phyloP scores from a whole-genome alignment of 768 basidiomycete genomes.

The Amanita molliuscula region DNA sequence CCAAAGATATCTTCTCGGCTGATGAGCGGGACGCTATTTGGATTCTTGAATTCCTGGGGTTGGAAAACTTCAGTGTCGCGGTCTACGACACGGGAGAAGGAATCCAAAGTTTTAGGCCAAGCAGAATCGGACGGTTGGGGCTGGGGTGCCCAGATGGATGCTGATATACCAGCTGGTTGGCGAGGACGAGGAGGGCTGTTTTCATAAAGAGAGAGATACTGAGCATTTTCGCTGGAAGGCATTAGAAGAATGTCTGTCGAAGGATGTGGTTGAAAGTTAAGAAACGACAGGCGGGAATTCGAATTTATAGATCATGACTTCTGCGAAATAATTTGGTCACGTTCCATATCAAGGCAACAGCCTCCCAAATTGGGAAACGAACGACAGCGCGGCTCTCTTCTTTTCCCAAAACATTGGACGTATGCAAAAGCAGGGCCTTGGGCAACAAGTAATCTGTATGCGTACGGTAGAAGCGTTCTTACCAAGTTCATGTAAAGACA shows the following conservation, averaged over 20 bases:
- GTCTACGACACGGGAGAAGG: conserved; percentile 46
- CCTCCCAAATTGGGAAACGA: conserved; percentile 20
- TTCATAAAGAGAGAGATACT: conserved; percentile 28
- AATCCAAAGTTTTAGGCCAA: conserved; percentile 61
- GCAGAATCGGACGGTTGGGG: conserved; percentile 55
- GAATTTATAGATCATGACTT: conserved; percentile 25
- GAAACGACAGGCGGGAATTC: conserved; percentile 19
- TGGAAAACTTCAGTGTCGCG: conserved; percentile 18
- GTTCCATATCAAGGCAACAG: conserved; percentile 22
- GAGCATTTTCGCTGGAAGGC: conserved; percentile 20
- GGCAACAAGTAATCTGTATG: background rate
- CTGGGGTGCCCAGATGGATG: conserved; percentile 79
- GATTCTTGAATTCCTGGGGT: conserved; percentile 16
- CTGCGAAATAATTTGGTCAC: conserved; percentile 21
- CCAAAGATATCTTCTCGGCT: conserved; percentile 62
- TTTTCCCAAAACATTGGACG: background rate
- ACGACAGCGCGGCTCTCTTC: background rate
- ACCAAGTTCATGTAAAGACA: background rate
- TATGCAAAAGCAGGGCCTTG: background rate
- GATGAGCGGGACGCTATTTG: conserved; percentile 19
- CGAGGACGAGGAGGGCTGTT: conserved; percentile 31
- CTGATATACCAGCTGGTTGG: conserved; percentile 28
- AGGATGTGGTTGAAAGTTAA: conserved; percentile 35
- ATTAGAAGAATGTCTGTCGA: conserved; percentile 17
- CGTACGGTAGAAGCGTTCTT: background rate